These are phyloP conservation scores for Fraxinus floribunda DNA, from an alignment of 305 asterid species.

Conservation along the genomic window DNA sequence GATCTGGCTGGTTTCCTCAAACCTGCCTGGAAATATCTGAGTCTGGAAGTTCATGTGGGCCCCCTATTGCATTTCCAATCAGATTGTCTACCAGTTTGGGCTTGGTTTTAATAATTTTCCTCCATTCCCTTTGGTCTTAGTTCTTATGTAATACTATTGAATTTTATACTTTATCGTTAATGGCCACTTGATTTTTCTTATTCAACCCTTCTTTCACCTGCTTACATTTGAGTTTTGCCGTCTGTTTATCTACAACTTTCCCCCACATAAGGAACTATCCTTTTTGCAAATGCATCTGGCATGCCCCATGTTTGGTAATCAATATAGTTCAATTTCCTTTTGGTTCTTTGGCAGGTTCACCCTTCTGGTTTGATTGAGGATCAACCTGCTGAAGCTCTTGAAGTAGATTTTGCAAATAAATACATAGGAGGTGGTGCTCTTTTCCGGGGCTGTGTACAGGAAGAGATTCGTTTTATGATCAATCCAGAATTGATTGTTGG, in stretches of 20 bases:
- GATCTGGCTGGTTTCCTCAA: not conserved
- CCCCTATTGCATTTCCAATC: not conserved
- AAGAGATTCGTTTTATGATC: slow-evolving; percentile 95
- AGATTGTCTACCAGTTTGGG: not conserved
- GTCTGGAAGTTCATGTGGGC: not conserved
- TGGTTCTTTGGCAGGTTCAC: slow-evolving; percentile 39
- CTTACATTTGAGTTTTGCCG: no score
- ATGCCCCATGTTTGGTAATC: slow-evolving; percentile 3
- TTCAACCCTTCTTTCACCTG: not conserved
- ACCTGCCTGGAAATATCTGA: not conserved
- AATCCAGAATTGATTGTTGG: slow-evolving; percentile 77
- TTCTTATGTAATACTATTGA: not conserved
- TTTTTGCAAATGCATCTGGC: not conserved
- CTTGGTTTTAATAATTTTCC: not conserved
- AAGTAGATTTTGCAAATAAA: slow-evolving; percentile 89
- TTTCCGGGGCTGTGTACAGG: slow-evolving; percentile 83
- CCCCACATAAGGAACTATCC: no score
- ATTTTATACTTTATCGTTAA: not conserved
- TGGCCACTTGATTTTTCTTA: not conserved
- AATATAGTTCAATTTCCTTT: not conserved
- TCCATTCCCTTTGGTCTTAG: not conserved
- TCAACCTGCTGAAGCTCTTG: slow-evolving; percentile 64
- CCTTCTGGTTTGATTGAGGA: slow-evolving; percentile 73
- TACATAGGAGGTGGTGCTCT: slow-evolving; percentile 93
- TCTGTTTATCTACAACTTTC: no score